phyloP scores from a whole-genome alignment of 176 grass and related monocot genomes.

The Calamus simplicifolius region DNA sequence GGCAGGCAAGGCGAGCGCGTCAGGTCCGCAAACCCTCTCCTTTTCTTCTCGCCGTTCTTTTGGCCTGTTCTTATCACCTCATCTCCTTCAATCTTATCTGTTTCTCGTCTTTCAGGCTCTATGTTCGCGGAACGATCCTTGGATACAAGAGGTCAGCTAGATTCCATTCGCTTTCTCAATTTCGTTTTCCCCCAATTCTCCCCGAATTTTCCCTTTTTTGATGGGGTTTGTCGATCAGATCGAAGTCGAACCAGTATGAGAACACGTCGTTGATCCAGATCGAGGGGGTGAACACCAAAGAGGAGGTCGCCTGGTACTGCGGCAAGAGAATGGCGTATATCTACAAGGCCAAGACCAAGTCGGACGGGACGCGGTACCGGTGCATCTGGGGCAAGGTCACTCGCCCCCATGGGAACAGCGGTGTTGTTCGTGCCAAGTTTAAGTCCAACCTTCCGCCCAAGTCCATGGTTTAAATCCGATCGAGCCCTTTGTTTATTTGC shows the following conservation, averaged over 20 bases:
- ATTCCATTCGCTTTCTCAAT: not conserved
- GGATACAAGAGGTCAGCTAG: constrained; percentile 1
- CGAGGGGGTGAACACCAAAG: constrained; percentile 9
- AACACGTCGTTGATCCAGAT: constrained; percentile 8
- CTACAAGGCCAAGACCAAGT: constrained; percentile 6
- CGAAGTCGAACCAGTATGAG: constrained; percentile 15
- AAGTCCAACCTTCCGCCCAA: constrained; percentile 5
- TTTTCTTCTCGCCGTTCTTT: not conserved
- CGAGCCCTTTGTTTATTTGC: no score
- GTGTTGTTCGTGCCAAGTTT: constrained; percentile 9
- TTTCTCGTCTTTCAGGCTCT: constrained; percentile 1
- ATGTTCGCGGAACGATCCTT: constrained; percentile 1
- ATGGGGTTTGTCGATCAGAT: not conserved
- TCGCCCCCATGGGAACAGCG: constrained; percentile 6
- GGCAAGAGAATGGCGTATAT: constrained; percentile 10
- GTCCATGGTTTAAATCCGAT: constrained; percentile 2
- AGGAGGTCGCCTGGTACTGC: constrained; percentile 11
- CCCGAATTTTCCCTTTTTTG: no score
- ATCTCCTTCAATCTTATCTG: no score
- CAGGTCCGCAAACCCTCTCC: constrained; percentile 7
- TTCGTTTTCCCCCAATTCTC: not conserved
- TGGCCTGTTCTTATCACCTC: not conserved
- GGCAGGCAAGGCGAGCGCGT: constrained; percentile 40
- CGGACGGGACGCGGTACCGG: not conserved
- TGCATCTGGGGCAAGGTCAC: constrained; percentile 13